Percentiles rank a stretch among this genome's conserved stretches.
phyloP scores from a whole-genome alignment of 2,329 filamentous ascomycete species.

The Hypoxylon sp. region DNA sequence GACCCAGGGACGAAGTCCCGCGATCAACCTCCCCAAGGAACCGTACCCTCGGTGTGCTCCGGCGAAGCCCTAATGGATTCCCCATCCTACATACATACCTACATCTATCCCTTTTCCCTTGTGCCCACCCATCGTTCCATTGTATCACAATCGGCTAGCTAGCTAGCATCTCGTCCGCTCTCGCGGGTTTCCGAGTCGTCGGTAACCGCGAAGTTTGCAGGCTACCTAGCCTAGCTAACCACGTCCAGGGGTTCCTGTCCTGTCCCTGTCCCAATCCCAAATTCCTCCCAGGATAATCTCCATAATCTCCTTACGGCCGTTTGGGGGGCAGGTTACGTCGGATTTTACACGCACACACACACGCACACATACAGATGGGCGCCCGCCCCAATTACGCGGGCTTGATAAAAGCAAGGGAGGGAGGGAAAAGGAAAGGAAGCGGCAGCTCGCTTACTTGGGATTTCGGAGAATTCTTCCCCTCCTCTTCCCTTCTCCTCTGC shows the following conservation, averaged over 20 bases:
- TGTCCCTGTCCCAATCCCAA: background rate
- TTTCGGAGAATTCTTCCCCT: slow-evolving; percentile 34
- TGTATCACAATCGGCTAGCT: slow-evolving; percentile 27
- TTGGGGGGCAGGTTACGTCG: slow-evolving; percentile 17
- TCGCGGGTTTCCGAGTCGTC: slow-evolving; percentile 32
- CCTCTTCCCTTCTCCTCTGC: slow-evolving; percentile 15
- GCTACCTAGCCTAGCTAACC: background rate
- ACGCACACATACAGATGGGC: too few relatives aligned
- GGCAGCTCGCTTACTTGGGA: slow-evolving; percentile 35
- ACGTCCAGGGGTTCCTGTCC: background rate
- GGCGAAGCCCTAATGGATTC: slow-evolving; percentile 3
- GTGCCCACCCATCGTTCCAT: slow-evolving; percentile 11
- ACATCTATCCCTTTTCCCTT: background rate
- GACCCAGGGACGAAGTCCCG: slow-evolving; percentile 13
- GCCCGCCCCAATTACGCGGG: slow-evolving; percentile 13
- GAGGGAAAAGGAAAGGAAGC: background rate
- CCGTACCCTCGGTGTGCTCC: slow-evolving; percentile 20
- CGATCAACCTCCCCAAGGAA: slow-evolving; percentile 1
- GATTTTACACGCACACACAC: background rate
- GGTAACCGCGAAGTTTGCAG: slow-evolving; percentile 32
- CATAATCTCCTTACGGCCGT: slow-evolving; percentile 42
- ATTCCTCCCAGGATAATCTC: slow-evolving; percentile 2
- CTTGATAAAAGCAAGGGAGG: too few relatives aligned
- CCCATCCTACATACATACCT: background rate
- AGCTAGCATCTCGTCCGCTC: slow-evolving; percentile 26